Percentiles rank a stretch among this genome's conserved stretches.
These are phyloP conservation scores for Cryphonectria nitschkei DNA, from an alignment of 2,329 filamentous ascomycete genomes.

Conservation along the genomic window DNA sequence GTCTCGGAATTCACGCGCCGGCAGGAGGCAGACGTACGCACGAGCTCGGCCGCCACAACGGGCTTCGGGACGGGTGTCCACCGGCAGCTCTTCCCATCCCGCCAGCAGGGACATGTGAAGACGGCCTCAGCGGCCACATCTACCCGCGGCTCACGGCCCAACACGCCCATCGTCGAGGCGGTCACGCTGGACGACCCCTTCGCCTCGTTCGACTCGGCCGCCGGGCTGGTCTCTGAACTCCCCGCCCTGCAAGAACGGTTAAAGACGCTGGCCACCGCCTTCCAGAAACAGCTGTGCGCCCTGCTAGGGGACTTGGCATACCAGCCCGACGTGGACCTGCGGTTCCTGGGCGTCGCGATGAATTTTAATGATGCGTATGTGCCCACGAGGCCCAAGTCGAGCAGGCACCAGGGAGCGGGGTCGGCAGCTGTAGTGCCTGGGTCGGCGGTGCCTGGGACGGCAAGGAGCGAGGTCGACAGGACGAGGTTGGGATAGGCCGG, in stretches of 20 bases:
- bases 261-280: conserved; percentile 72
- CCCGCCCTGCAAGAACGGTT: conserved; percentile 76
- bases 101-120: conserved; percentile 21
- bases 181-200: conserved; percentile 30
- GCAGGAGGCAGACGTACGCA: conserved; percentile 79
- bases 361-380: conserved; percentile 98
- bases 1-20: conserved; percentile 90
- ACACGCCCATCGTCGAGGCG: conserved; percentile 26
- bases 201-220: conserved; percentile 51
- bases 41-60: conserved; percentile 48
- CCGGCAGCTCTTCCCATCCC: conserved; percentile 18
- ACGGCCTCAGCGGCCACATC: conserved; percentile 31
- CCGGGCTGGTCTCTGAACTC: conserved; percentile 63
- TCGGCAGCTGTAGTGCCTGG: conserved; percentile 12
- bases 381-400: conserved; percentile 58
- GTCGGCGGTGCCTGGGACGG: conserved; percentile 14
- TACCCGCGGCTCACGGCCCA: conserved; percentile 36
- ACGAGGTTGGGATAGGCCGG: background rate
- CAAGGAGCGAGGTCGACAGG: conserved; percentile 15
- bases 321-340: conserved; percentile 92
- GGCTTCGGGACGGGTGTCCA: background rate
- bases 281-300: conserved; percentile 75
- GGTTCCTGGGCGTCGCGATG: conserved; percentile 95
- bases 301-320: conserved; percentile 88
- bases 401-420: conserved; percentile 23